Evolutionary conservation across 352 stramenopile genomes (phyloP), one percentile per base, ranked within the genome.

Genomic region (Globisporangium camurandrum): DNA sequence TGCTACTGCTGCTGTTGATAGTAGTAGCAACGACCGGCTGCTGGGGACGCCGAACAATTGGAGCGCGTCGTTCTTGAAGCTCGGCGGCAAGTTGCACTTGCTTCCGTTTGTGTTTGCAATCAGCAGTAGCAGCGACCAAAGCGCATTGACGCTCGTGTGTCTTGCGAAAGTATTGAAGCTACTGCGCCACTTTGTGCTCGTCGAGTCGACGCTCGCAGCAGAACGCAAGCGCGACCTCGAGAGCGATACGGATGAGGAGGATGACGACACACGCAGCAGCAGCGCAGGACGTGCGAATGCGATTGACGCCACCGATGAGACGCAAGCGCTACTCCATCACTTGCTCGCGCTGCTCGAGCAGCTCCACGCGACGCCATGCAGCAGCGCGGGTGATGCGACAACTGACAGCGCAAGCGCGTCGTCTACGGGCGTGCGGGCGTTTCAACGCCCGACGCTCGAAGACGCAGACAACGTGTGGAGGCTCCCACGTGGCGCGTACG

Each of bases 131-230:
- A 54, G 67, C 39, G 55, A 37, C 7, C 64, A 78, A 43, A 67
- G 75, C 57, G 66, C 64, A 17, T 55, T 91, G 23, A 60, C 64
- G 11, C 51, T 81, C 10, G 84, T 88, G 75, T 86, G 75, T 27
- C 55, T 88, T 33, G 70, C 75, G 1, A 86, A 84, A 22, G 49
- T 91, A 31, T 58, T 88, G n/a, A 80, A 86, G 24, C 47, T 91
- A 22, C 57, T 91, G 33, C 70, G 72, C 6, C 77, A 87, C 67
- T 87, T 87, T 36, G 64, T 86, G 20, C 34, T 84, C 24, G 62
- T 88, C 2, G 67, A 82, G 44, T 63, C 55, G 12, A 62, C 67
- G 47, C 44, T 69, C 38, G 54, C 41, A 42, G 16, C 37, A 36
- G 42, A 34, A 12, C 30, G 14, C 1, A 8, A 12, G 36, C 17